Percentiles rank a stretch among this genome's conserved stretches.
Evolutionary conservation across 805 yeast genomes (phyloP).

Genomic region (Wickerhamiella vanderwaltii): DNA sequence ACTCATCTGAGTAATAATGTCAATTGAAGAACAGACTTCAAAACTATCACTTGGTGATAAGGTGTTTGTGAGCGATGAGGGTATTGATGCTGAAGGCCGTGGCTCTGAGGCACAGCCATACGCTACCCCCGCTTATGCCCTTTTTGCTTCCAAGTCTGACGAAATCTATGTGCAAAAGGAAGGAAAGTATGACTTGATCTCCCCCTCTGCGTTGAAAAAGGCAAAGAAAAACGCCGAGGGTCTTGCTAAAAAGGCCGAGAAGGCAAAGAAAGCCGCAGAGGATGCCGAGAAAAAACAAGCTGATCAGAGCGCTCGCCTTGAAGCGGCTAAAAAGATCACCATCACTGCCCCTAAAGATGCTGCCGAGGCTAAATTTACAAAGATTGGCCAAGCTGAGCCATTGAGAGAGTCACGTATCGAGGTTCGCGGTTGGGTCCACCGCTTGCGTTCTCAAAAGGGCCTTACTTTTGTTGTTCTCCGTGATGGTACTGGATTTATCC

Average conservation of each 20-base stretch:
- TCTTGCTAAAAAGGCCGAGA: conserved; percentile 66
- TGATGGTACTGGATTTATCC: conserved; percentile 89
- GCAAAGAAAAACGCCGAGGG: conserved; percentile 95
- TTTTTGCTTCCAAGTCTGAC: conserved; percentile 35
- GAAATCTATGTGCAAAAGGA: conserved; percentile 48
- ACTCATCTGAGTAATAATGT: no score
- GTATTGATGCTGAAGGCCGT: conserved; percentile 36
- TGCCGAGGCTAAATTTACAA: conserved; percentile 56
- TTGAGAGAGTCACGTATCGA: conserved; percentile 57
- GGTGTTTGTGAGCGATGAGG: conserved; percentile 56
- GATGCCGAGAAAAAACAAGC: conserved; percentile 41
- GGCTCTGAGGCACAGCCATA: conserved; percentile 66
- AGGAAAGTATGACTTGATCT: conserved; percentile 57
- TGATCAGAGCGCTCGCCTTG: conserved; percentile 59
- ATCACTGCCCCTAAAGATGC: conserved; percentile 63
- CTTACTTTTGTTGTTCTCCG: conserved; percentile 81
- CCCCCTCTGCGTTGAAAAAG: conserved; percentile 86
- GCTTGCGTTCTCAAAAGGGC: conserved; percentile 87
- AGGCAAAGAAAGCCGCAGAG: conserved; percentile 42
- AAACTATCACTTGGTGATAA: conserved; percentile 15
- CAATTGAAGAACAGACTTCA: conserved; percentile 17
- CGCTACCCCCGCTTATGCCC: conserved; percentile 75
- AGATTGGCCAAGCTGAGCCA: conserved; percentile 44
- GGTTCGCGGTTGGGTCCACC: conserved; percentile 92
- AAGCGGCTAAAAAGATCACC: conserved; percentile 67